phyloP scores from a whole-genome alignment of 2,329 filamentous ascomycete species.

The Ophiostoma australiae region DNA sequence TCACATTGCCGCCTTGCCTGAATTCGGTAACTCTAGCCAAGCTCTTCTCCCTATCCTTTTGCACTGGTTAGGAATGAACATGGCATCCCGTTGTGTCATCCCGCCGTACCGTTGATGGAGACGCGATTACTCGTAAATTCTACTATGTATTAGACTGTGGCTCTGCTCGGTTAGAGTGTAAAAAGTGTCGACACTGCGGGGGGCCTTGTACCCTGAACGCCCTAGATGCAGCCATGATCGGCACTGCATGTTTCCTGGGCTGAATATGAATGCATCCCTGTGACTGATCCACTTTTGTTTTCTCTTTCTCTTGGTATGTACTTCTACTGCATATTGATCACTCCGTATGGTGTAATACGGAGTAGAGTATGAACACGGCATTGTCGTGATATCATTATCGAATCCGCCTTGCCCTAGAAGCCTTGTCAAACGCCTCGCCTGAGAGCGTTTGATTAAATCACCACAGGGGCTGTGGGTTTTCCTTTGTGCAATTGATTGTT shows the following conservation, averaged over 20 bases:
- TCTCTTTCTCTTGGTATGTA: not conserved
- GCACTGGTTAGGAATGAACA: not conserved
- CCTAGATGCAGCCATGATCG: not conserved
- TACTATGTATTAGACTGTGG: not conserved
- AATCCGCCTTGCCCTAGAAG: not conserved
- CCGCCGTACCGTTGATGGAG: not conserved
- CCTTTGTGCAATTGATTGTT: not conserved
- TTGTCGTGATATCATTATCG: not conserved
- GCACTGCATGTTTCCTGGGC: conserved; percentile 3
- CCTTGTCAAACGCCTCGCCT: not conserved
- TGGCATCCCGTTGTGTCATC: not conserved
- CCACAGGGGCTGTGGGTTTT: too few species aligned
- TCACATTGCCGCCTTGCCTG: not conserved
- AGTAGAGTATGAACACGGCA: too few species aligned
- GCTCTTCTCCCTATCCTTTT: not conserved
- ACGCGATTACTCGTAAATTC: too few species aligned
- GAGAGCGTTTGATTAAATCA: not conserved
- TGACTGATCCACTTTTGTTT: not conserved
- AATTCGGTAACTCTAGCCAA: not conserved
- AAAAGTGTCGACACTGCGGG: not conserved
- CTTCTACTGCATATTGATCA: too few species aligned
- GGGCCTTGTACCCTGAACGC: not conserved
- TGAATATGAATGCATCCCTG: not conserved
- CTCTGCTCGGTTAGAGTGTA: conserved; percentile 7
- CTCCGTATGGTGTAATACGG: too few species aligned